phyloP scores from a whole-genome alignment of 2,329 filamentous ascomycete genomes.

The Sarocladium brachiariae region DNA sequence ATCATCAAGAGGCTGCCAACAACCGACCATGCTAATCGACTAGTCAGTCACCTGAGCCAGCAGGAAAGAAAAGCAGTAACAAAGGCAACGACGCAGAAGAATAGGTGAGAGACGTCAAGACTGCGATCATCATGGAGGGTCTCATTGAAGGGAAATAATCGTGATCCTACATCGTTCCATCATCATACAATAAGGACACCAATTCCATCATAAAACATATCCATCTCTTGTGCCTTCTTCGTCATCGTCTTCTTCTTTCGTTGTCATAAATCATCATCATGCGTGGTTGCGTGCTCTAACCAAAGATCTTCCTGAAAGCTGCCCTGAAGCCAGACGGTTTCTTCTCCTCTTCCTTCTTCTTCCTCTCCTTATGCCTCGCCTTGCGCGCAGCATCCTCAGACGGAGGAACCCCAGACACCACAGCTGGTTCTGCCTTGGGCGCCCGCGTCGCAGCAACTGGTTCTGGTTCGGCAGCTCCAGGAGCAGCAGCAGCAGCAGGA shows the following conservation, averaged over 20 bases:
- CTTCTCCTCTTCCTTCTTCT: conserved; percentile 23
- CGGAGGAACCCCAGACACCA: conserved; percentile 7
- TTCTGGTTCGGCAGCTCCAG: not conserved
- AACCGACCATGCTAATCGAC: too few relatives aligned
- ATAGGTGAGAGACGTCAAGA: too few relatives aligned
- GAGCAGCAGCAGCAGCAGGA: not conserved
- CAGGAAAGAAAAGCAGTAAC: too few relatives aligned
- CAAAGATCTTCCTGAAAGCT: conserved; percentile 31
- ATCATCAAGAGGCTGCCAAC: not conserved
- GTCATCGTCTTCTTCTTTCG: too few relatives aligned
- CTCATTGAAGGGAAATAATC: too few relatives aligned
- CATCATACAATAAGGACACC: too few relatives aligned
- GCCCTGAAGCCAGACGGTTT: conserved; percentile 26
- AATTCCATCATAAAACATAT: not conserved
- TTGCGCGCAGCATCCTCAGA: conserved; percentile 27
- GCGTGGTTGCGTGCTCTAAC: not conserved
- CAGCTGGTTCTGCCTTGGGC: conserved; percentile 1
- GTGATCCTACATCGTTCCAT: too few relatives aligned
- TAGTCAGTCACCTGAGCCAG: too few relatives aligned
- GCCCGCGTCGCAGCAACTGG: conserved; percentile 9
- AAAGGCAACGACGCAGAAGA: too few relatives aligned
- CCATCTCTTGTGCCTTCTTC: not conserved
- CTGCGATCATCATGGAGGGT: too few relatives aligned
- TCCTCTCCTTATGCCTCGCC: conserved; percentile 25
- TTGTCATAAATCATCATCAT: too few relatives aligned